Evolutionary conservation across 2,329 filamentous ascomycete genomes (phyloP).

Genomic region (Diaporthe capsici): DNA sequence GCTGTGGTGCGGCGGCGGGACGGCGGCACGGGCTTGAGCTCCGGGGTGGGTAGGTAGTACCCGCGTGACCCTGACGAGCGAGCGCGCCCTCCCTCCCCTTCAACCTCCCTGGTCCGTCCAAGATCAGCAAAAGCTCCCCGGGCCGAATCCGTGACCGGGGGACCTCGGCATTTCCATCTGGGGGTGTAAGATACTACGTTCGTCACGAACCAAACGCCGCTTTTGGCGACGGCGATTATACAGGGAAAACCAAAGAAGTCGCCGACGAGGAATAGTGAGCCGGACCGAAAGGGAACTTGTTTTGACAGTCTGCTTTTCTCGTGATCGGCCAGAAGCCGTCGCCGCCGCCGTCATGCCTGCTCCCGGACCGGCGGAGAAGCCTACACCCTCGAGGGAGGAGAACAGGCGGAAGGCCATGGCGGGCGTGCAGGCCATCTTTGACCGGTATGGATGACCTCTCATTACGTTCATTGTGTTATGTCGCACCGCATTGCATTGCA

Average conservation of each 20-base stretch:
- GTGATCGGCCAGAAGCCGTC: not conserved
- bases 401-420: conserved; percentile 39
- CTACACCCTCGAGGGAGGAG: conserved; percentile 24
- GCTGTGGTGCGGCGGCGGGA: conserved; percentile 7
- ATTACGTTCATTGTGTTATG: not conserved
- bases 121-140: not conserved
- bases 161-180: not conserved
- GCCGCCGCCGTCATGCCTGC: not conserved
- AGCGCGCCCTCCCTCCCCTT: no score
- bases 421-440: conserved; percentile 39
- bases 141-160: conserved; percentile 25
- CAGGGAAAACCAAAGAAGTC: not conserved
- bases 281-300: not conserved
- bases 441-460: conserved; percentile 24
- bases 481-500: not conserved
- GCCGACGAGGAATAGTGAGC: not conserved
- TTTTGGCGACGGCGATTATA: not conserved
- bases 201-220: not conserved
- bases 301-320: not conserved
- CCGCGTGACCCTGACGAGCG: not conserved
- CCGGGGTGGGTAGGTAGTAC: not conserved
- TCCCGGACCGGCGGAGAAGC: conserved; percentile 12
- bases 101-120: not conserved
- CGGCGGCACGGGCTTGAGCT: not conserved
- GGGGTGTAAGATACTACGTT: no score